Base-by-base conservation (phyloP, 345 rosid genomes). In the Acer campestre region DNA sequence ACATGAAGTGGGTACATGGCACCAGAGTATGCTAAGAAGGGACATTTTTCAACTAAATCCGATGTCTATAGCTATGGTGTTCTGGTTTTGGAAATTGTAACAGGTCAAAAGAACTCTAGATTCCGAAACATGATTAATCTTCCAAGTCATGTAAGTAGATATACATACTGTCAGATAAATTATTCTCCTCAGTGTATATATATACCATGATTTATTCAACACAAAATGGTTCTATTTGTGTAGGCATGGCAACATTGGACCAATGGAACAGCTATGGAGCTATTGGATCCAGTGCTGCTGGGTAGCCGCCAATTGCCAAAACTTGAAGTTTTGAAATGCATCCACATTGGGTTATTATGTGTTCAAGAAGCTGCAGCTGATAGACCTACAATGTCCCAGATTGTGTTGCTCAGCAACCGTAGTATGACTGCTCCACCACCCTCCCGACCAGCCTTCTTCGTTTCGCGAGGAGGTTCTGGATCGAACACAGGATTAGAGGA, bases 181-280 rank as follows among this genome's bases (percentile, higher is more conserved):
- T 55, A 6, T 38, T 71, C 51, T 56, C 51, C 27, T 38, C 1
- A 20, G 2, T 35, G 31, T 55, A 35, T 69, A 29, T 17, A 25
- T 62, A 18, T 23, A 8, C 25, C 51, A 16, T 59, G 20, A 40
- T 10, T 59, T 51, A 31, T 73, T 44, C 1, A 35, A 55, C 49
- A 59, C 10, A 7, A 16, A n/a, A 76, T 76, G 71, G 56, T 44
- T 71, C 23, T 13, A 72, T 10, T 66, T 35, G 46, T 67, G 70
- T 62, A 88, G 91, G 86, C 89, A 74, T 88, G 93, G 91, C 77
- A 78, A 81, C 85, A 82, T 71, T 88, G 93, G 93, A 73, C 63
- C 58, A 81, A 69, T 22, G 89, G 85, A 2, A 78, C 77, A 11
- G 83, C 90, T 49, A 42, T 58, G 51, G 86, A 81, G 79, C 73